A percentile compares a stretch with the other conserved stretches of the same genome.
These are phyloP conservation scores for Aspergillus sp. DNA, from an alignment of 2,329 filamentous ascomycete genomes.

Conservation along the genomic window DNA sequence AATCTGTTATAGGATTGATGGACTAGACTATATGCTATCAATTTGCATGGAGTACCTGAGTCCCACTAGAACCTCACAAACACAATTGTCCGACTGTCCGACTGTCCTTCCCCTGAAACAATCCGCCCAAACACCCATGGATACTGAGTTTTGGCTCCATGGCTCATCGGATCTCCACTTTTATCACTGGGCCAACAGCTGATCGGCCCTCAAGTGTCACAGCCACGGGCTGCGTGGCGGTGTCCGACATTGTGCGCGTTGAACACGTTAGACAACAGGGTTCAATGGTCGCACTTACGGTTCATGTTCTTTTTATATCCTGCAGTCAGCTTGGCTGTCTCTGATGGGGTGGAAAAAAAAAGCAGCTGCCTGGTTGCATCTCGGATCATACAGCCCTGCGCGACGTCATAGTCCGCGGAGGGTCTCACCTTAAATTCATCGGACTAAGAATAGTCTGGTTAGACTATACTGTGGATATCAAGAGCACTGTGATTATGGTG, in stretches of 20 bases:
- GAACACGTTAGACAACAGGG: background rate
- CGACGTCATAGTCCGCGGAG: background rate
- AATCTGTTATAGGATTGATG: no score
- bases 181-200: slow-evolving; percentile 24
- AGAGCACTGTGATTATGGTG: background rate
- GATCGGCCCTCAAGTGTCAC: slow-evolving; percentile 8
- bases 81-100: background rate
- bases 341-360: slow-evolving; percentile 7
- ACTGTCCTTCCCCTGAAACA: slow-evolving; percentile 14
- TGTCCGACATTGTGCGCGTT: background rate
- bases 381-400: background rate
- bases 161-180: slow-evolving; percentile 12
- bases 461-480: background rate
- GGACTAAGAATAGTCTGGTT: background rate
- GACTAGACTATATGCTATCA: background rate
- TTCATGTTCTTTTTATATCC: slow-evolving; percentile 18
- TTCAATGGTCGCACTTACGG: background rate
- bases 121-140: slow-evolving; percentile 7
- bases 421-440: background rate
- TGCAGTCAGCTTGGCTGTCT: background rate
- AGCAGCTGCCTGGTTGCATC: background rate
- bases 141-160: slow-evolving; percentile 15
- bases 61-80: background rate
- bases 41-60: background rate
- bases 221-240: slow-evolving; percentile 18